Conservation (phyloP, 1,284 basidiomycete genomes). For the Ceratobasidium sp. region DNA sequence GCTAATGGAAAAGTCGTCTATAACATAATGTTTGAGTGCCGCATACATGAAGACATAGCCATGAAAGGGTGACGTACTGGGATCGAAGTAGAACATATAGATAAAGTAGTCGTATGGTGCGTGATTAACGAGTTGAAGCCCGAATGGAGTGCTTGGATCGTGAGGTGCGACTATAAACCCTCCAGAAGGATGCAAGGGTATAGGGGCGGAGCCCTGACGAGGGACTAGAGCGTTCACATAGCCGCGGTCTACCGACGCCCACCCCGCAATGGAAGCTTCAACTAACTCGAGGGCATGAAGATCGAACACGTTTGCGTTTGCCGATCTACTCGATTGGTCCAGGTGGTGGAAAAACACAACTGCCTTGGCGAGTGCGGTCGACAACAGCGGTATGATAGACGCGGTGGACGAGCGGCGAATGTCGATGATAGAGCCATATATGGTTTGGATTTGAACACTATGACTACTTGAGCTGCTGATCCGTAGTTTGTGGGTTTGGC, state of each 20-base stretch:
- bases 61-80: slow-evolving; percentile 5
- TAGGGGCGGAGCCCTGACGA: background rate
- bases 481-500: background rate
- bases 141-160: no score
- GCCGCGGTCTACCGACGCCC: background rate
- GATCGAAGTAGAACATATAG: slow-evolving; percentile 42
- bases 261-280: background rate
- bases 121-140: background rate
- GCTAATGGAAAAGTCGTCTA: slow-evolving; percentile 36
- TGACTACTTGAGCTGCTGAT: background rate
- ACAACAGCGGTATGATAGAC: no score
- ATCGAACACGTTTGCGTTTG: slow-evolving; percentile 3
- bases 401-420: background rate
- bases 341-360: slow-evolving; percentile 38
- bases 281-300: background rate
- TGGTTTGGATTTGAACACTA: background rate
- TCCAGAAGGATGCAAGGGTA: slow-evolving; percentile 14
- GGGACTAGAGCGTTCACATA: slow-evolving; percentile 31
- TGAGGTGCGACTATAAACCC: no score
- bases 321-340: background rate
- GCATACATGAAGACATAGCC: background rate
- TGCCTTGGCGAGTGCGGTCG: slow-evolving; percentile 26
- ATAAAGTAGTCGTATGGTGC: background rate
- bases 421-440: background rate
- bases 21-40: background rate